These are phyloP conservation scores for Talaromyces funiculosus DNA, from an alignment of 2,329 filamentous ascomycete species.

Conservation along the genomic window DNA sequence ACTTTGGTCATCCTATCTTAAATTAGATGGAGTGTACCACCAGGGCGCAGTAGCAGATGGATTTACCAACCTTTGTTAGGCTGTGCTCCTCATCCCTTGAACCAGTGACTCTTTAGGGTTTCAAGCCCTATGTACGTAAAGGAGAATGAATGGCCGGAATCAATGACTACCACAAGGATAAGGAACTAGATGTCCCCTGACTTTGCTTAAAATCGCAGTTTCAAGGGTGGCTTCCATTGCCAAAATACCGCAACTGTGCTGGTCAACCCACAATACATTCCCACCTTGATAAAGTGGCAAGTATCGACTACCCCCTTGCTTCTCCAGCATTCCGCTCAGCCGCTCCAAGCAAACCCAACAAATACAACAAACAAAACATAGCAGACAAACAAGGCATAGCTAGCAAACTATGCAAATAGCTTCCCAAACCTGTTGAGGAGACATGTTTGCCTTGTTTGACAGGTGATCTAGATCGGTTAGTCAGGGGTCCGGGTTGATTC, in stretches of 20 bases:
- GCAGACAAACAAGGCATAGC: slow-evolving; percentile 8
- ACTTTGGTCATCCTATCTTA: background rate
- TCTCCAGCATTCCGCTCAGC: background rate
- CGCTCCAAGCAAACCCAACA: background rate
- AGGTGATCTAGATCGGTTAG: background rate
- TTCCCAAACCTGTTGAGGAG: background rate
- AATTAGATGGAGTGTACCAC: background rate
- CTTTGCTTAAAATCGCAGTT: background rate
- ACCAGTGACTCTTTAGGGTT: background rate
- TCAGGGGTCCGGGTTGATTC: background rate
- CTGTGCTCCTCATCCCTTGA: background rate
- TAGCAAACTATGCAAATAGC: background rate
- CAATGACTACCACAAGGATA: too few species aligned
- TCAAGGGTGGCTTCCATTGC: background rate
- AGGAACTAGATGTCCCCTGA: too few species aligned
- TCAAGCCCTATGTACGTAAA: background rate
- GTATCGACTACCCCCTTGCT: slow-evolving; percentile 2
- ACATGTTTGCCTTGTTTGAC: slow-evolving; percentile 8
- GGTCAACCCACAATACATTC: background rate
- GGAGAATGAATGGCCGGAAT: background rate
- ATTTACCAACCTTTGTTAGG: background rate
- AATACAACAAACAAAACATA: background rate
- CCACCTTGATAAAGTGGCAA: background rate
- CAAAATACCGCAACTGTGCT: background rate
- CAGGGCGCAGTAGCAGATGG: background rate